phyloP scores from a whole-genome alignment of 805 yeast species.

The Grigorovia yakushimaensis region DNA sequence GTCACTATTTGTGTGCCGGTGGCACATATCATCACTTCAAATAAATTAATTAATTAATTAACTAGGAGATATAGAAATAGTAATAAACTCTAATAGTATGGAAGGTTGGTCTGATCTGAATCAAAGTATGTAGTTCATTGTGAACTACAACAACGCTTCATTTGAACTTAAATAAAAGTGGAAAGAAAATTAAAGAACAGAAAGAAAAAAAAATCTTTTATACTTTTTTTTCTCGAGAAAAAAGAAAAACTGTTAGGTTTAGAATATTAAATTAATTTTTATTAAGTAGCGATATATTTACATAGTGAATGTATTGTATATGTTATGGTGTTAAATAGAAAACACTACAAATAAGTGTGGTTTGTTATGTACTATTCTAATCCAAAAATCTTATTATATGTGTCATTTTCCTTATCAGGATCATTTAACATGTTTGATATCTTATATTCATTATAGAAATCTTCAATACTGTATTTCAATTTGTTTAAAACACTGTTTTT shows the following conservation, averaged over 20 bases:
- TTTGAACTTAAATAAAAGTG: neutral
- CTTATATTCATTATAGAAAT: neutral
- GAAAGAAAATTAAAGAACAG: neutral
- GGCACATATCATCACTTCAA: slow-evolving; percentile 31
- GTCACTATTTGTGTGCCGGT: slow-evolving; percentile 27
- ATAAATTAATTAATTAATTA: neutral
- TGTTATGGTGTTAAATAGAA: neutral
- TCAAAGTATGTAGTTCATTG: too few relatives aligned
- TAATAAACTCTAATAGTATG: too few relatives aligned
- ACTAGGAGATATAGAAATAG: neutral
- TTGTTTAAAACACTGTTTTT: neutral
- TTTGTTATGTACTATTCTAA: slow-evolving; percentile 1
- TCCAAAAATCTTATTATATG: slow-evolving; percentile 19
- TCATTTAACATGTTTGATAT: neutral
- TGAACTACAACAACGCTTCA: too few relatives aligned
- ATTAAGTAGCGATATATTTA: neutral
- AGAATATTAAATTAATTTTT: neutral
- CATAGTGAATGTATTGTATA: neutral
- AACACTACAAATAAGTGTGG: neutral
- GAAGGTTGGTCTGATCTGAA: too few relatives aligned
- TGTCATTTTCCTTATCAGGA: slow-evolving; percentile 1
- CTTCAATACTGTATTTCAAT: neutral
- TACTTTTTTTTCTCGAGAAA: neutral
- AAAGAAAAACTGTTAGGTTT: neutral
- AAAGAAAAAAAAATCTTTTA: neutral